A percentile compares a stretch with the other conserved stretches of the same genome.
phyloP scores from a whole-genome alignment of 305 asterid species.

The Andrographis paniculata region DNA sequence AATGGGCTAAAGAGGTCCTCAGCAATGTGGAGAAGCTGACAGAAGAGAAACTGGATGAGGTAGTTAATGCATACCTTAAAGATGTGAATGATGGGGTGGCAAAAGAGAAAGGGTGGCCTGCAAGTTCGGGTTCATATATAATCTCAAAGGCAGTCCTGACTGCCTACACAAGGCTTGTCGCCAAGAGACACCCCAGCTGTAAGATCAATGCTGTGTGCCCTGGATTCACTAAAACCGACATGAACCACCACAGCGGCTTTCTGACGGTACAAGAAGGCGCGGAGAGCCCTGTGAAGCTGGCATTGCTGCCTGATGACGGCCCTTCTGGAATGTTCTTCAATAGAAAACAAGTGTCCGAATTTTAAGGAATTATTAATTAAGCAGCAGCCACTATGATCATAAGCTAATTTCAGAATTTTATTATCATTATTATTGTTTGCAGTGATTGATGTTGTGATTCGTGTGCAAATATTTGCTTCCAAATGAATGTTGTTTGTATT shows the following conservation, averaged over 20 bases:
- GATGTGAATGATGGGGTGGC: not conserved
- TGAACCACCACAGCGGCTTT: not conserved
- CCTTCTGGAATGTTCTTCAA: not conserved
- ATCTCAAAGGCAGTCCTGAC: not conserved
- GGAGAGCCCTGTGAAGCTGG: not conserved
- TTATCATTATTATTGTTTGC: too few relatives aligned
- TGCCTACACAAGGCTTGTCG: not conserved
- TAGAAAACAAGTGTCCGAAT: not conserved
- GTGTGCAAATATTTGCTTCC: too few relatives aligned
- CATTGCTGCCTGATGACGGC: not conserved
- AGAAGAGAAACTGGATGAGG: too few relatives aligned
- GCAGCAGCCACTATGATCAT: too few relatives aligned
- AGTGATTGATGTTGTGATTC: too few relatives aligned
- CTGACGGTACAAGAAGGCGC: not conserved
- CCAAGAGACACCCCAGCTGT: not conserved
- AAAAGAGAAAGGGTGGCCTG: not conserved
- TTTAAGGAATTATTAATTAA: too few relatives aligned
- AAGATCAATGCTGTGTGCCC: not conserved
- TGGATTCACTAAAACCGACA: not conserved
- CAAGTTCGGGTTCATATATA: not conserved
- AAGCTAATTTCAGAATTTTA: too few relatives aligned
- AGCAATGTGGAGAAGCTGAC: not conserved
- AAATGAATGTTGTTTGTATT: too few relatives aligned
- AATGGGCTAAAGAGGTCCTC: slow-evolving; percentile 1
- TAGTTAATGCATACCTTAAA: not conserved